Base-by-base conservation (phyloP, 2,329 filamentous ascomycete genomes). In the Alternaria longipes region DNA sequence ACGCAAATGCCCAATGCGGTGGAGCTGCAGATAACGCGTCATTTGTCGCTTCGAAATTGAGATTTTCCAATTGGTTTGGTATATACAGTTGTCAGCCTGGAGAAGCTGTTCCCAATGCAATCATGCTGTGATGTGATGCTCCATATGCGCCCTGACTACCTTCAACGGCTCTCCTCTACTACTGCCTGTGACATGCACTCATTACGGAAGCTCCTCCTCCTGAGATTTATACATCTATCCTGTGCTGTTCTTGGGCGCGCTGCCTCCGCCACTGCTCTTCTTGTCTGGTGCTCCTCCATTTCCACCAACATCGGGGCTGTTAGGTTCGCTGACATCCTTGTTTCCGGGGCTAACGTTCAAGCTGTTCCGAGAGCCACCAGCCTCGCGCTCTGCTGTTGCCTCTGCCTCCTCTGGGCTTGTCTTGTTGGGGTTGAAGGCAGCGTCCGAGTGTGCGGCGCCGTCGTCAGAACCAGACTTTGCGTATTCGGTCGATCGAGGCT, bases 381-480 rank as follows among this genome's bases (percentile, higher is more conserved):
- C 69, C 66, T 81, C 80, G 22, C 68, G 54, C 47, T 74, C 77
- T 2, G 79, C 79, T 5, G 68, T 74, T 16, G 62, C 74, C 67
- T 81, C 85, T 78, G 88, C 86, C 22, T 79, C 72, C 73, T 93
- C 89, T 0, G 92, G 92, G 20, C 84, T 81, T 26, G 91, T 94
- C 75, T 86, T 87, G 56, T 83, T 79, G 0, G 89, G 87, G 74
- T 92, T 85, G 78, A 91, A 96, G 1, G 93, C 90, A 0, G 89
- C 85, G 42, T 89, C 83, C 4, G 81, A 75, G 58, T 85, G 81
- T 30, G 84, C 81, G 0, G 89, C 84, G 12, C 81, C 80, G 44
- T 89, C 81, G 66, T 89, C 91, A 0, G 86, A 87, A 4, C 87
- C 90, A 51, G 87, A 88, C 73, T 90, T 87, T 59, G 87, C 87